These are phyloP conservation scores for Hypericum androsaemum DNA, from an alignment of 345 rosid species.

Conservation along the genomic window DNA sequence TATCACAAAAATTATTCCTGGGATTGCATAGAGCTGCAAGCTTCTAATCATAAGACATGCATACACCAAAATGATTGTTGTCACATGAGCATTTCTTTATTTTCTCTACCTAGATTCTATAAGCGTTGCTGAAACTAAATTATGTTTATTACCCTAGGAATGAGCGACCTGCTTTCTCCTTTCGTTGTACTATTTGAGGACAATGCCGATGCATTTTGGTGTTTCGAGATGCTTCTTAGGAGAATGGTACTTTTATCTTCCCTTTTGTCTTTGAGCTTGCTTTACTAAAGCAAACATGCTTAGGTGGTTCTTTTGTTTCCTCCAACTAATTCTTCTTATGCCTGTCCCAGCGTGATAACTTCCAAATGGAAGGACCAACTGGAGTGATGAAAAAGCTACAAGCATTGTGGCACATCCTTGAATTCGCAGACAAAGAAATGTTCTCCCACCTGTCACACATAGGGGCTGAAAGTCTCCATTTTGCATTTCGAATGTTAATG, in stretches of 20 bases:
- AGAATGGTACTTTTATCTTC: slow-evolving; percentile 54
- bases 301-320: slow-evolving; percentile 14
- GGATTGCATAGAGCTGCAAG: slow-evolving; percentile 1
- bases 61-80: no score
- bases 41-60: not conserved
- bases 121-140: no score
- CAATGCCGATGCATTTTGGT: slow-evolving; percentile 94
- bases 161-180: slow-evolving; percentile 94
- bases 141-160: slow-evolving; percentile 40
- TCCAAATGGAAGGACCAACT: slow-evolving; percentile 84
- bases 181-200: slow-evolving; percentile 89
- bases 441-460: slow-evolving; percentile 63
- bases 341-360: slow-evolving; percentile 63
- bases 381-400: slow-evolving; percentile 88
- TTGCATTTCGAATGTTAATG: slow-evolving; percentile 88
- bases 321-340: slow-evolving; percentile 13
- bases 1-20: not conserved
- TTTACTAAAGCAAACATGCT: slow-evolving; percentile 6
- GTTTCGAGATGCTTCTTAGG: slow-evolving; percentile 95
- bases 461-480: slow-evolving; percentile 96
- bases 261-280: no score
- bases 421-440: slow-evolving; percentile 71
- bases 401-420: slow-evolving; percentile 73
- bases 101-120: no score
- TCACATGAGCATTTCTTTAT: no score